A percentile compares a stretch with the other conserved stretches of the same genome.
Evolutionary conservation across 78 protist species (phyloP).

Genomic region (Dictyostelium brefeldianum): DNA sequence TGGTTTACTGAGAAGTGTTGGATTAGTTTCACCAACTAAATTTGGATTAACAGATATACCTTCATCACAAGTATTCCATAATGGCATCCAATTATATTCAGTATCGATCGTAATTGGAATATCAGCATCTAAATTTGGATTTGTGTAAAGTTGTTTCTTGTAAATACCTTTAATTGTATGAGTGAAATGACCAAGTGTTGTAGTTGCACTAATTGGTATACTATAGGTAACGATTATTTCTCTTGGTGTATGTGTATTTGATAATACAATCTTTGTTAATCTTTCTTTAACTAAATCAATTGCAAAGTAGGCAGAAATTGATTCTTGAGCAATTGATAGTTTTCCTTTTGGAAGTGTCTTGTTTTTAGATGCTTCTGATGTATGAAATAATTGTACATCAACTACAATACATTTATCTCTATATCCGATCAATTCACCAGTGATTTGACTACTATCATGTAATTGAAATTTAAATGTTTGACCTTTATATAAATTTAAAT

Average conservation of each 20-base stretch:
- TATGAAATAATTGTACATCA: not conserved
- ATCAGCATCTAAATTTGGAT: not conserved
- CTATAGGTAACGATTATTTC: not conserved
- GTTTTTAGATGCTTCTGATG: not conserved
- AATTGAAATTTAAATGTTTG: conserved; percentile 4
- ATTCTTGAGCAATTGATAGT: not conserved
- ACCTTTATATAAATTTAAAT: not conserved
- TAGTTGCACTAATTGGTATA: not conserved
- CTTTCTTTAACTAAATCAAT: not conserved
- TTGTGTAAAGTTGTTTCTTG: not conserved
- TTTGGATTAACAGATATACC: not conserved
- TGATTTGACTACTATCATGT: not conserved
- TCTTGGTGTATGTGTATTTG: not conserved
- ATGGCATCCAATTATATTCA: not conserved
- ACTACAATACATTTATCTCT: not conserved
- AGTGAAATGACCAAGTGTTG: not conserved
- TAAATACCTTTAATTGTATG: not conserved
- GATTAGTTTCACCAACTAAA: not conserved
- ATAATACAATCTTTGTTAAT: not conserved
- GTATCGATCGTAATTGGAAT: not conserved
- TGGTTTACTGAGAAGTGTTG: too few relatives aligned
- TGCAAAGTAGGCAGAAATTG: not conserved
- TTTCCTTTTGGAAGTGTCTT: not conserved
- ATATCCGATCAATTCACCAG: not conserved
- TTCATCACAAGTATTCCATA: not conserved